Evolutionary conservation across 805 yeast species (phyloP).

Genomic region (Monosporozyma aerobia): DNA sequence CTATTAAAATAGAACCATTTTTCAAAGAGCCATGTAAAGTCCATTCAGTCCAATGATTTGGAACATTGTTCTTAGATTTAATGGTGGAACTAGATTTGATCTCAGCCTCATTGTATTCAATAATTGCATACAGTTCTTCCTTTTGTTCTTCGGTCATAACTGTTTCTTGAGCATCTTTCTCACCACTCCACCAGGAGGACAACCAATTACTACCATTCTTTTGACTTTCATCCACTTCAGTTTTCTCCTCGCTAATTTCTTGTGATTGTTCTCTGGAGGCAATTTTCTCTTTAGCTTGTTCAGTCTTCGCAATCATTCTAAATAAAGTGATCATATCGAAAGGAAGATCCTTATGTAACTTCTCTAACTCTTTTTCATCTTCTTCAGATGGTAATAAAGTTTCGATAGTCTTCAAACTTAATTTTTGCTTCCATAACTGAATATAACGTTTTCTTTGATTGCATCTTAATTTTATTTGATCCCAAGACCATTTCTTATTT

Average conservation of each 20-base stretch:
- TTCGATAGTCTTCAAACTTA: slow-evolving; percentile 30
- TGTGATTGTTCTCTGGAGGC: slow-evolving; percentile 9
- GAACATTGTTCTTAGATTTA: slow-evolving; percentile 58
- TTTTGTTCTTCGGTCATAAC: slow-evolving; percentile 77
- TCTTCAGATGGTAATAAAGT: slow-evolving; percentile 29
- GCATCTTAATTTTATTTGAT: slow-evolving; percentile 56
- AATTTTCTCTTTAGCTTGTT: slow-evolving; percentile 48
- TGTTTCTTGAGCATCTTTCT: slow-evolving; percentile 17
- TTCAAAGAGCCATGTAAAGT: slow-evolving; percentile 52
- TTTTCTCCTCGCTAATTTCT: slow-evolving; percentile 1
- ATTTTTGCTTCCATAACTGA: slow-evolving; percentile 52
- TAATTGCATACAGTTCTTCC: slow-evolving; percentile 83
- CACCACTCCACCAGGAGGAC: slow-evolving; percentile 57
- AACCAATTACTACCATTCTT: slow-evolving; percentile 46
- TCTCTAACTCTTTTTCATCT: slow-evolving; percentile 35
- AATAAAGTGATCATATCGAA: slow-evolving; percentile 81
- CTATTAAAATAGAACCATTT: slow-evolving; percentile 68
- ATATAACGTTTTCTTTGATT: slow-evolving; percentile 65
- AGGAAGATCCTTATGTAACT: slow-evolving; percentile 49
- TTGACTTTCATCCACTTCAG: background rate
- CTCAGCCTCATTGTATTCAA: slow-evolving; percentile 73
- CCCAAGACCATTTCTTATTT: slow-evolving; percentile 86
- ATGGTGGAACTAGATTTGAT: slow-evolving; percentile 33
- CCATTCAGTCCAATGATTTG: slow-evolving; percentile 34
- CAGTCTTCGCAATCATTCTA: slow-evolving; percentile 66